Base-by-base conservation (phyloP, 345 rosid species). In the Kandelia obovata region DNA sequence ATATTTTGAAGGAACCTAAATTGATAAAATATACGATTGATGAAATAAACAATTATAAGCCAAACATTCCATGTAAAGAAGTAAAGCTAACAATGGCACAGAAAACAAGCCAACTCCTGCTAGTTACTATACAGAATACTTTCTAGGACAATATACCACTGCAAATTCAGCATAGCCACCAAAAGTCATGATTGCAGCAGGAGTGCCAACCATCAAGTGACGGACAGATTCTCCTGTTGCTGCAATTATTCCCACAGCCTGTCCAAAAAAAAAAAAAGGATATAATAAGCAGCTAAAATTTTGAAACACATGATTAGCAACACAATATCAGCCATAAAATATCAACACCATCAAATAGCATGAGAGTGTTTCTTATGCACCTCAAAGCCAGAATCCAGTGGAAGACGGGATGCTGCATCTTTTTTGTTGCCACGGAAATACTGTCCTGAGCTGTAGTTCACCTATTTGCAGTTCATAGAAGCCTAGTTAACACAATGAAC, bases 351-450 rank as follows among this genome's bases (percentile, higher is more conserved):
- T 46, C 23, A 53, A 72, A 66, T 69, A 57, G 46, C 49, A 60
- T n/a, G 39, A 56, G 31, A 26, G 46, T 16, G 58, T 28, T 32
- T 35, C 28, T 62, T 21, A 58, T 28, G 1, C 70, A 91, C 98
- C 96, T 94, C 98, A 79, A 94, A 94, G 71, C 98, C 98, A 73
- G 95, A 91, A 85, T 91, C 96, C 71, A 94, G 86, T 8, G 98
- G 98, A 77, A 91, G 95, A 75, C 43, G 86, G 37, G 98, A 84
- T 28, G 27, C 68, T 51, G 71, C 27, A 66, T 78, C 79, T 32
- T 66, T 79, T 47, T 53, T 65, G 21, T 71, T 77, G 23, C 94
- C 94, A 46, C 74, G 34, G 68, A 93, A 94, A 83, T 91, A 94
- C 73, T 92, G 87, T 55, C 98, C 98, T 32, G 98, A 87, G 85